Base-by-base conservation (phyloP, 768 basidiomycete species). In the Amylocystis lapponica region DNA sequence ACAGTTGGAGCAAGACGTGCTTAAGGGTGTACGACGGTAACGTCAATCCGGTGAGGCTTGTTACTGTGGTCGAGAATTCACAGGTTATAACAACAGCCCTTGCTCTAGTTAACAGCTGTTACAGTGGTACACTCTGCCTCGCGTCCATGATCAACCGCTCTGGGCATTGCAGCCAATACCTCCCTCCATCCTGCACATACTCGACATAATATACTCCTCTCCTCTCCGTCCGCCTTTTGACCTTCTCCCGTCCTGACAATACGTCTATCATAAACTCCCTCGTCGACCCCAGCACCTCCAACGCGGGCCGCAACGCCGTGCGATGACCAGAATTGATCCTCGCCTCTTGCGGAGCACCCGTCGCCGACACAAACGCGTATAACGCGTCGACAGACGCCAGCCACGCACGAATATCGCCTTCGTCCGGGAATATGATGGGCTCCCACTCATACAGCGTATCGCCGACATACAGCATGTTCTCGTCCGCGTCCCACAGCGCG, bases 1-100 rank as follows among this genome's bases (percentile, higher is more conserved):
- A 11, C 70, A 75, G 44, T 66, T 88, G 11, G 81, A 84, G 60
- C 64, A 68, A 34, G 83, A 86, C 33, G 76, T 87, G 31, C 56
- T 76, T 27, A 52, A 58, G 46, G 51, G 56, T 43, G 63, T 57
- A 50, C 16, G 46, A 23, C 35, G 42, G 45, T 27, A 45, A 48
- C 17, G 4, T 31, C n/a, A n/a, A n/a, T n/a, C n/a, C n/a, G n/a
- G n/a, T n/a, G n/a, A n/a, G n/a, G n/a, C n/a, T n/a, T n/a, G n/a
- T 36, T 23, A 17, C 4, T 23, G 14, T 27, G n/a, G 9, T n/a
- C 29, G n/a, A 30, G 29, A 30, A 30, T 30, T 9, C 29, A 30
- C 29, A 30, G 9, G 29, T 30, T n/a, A n/a, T 30, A 9, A 9
- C 9, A 30, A 30, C 29, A 9, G 10, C 9, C 29, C 10, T 9